A percentile compares a stretch with the other conserved stretches of the same genome.
Conservation (phyloP, 2,329 filamentous ascomycete species). For the Cercospora janseana region DNA sequence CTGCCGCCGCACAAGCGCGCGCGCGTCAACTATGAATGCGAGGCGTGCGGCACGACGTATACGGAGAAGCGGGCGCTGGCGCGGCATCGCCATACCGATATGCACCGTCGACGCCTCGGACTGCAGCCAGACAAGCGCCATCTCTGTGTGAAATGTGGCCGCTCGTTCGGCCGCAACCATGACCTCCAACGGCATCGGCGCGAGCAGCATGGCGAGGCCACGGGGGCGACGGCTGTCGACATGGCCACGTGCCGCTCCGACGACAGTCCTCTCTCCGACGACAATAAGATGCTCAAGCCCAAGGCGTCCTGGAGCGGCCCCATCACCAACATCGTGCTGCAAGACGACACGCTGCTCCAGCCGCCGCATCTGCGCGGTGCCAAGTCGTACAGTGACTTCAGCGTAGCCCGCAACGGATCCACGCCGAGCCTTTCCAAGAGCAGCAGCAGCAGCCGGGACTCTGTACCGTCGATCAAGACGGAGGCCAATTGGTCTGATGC, state of each 20-base stretch:
- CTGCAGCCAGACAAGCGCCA: slow-evolving; percentile 29
- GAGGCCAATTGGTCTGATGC: slow-evolving; percentile 4
- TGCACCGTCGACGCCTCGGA: slow-evolving; percentile 28
- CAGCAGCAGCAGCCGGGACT: slow-evolving; percentile 2
- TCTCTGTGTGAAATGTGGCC: slow-evolving; percentile 27
- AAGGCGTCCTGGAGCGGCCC: slow-evolving; percentile 10
- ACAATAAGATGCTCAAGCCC: neutral
- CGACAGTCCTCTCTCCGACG: slow-evolving; percentile 10
- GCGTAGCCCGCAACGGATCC: slow-evolving; percentile 3
- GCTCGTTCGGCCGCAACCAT: slow-evolving; percentile 30
- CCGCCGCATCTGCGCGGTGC: slow-evolving; percentile 12
- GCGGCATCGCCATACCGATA: slow-evolving; percentile 31
- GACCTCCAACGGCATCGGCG: slow-evolving; percentile 31
- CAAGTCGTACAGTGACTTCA: slow-evolving; percentile 14
- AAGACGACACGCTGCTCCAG: slow-evolving; percentile 13
- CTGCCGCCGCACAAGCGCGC: slow-evolving; percentile 17
- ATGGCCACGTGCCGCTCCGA: slow-evolving; percentile 11
- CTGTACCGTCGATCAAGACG: slow-evolving; percentile 12
- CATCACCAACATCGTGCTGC: slow-evolving; percentile 10
- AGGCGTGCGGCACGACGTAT: slow-evolving; percentile 23
- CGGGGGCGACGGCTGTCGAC: slow-evolving; percentile 16
- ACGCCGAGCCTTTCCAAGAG: slow-evolving; percentile 9
- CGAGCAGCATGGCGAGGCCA: slow-evolving; percentile 28
- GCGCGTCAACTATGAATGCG: slow-evolving; percentile 20
- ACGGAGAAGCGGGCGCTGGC: slow-evolving; percentile 32